These are phyloP conservation scores for Coemansia sp. DNA, from an alignment of 192 early-diverging fungal species.

Conservation along the genomic window DNA sequence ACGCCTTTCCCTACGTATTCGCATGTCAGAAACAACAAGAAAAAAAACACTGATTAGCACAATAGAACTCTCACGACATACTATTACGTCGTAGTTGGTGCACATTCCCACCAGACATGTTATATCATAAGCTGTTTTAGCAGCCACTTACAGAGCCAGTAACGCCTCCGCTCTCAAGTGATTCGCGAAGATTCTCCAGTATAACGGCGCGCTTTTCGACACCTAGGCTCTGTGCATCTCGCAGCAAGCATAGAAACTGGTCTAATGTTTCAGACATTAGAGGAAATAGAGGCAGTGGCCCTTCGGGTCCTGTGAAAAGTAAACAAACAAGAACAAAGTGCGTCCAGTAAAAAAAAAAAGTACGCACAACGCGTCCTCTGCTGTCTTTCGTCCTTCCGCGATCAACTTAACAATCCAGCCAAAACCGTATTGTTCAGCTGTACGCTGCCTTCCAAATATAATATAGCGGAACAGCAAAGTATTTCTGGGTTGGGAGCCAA, in stretches of 20 bases:
- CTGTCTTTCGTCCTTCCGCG: too few relatives aligned
- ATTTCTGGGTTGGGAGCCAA: background rate
- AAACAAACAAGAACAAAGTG: background rate
- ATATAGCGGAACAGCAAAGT: too few relatives aligned
- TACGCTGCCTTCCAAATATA: too few relatives aligned
- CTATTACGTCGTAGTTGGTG: too few relatives aligned
- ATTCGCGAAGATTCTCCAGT: conserved; percentile 27
- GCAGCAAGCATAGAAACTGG: conserved; percentile 34
- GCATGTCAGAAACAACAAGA: background rate
- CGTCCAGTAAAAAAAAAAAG: background rate
- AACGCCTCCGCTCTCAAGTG: conserved; percentile 7
- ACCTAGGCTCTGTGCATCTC: conserved; percentile 27
- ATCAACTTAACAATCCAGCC: too few relatives aligned
- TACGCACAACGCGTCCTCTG: background rate
- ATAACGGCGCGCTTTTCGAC: conserved; percentile 32
- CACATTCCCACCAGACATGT: too few relatives aligned
- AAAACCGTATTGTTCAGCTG: too few relatives aligned
- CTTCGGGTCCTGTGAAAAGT: background rate
- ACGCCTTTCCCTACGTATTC: conserved; percentile 32
- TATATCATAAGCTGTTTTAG: too few relatives aligned
- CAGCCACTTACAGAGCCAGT: conserved; percentile 36
- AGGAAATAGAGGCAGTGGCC: background rate
- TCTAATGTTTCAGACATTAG: conserved; percentile 48
- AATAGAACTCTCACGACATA: too few relatives aligned
- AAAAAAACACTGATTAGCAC: background rate